phyloP scores from a whole-genome alignment of 352 stramenopile genomes.

The Pythium aphanidermatum region DNA sequence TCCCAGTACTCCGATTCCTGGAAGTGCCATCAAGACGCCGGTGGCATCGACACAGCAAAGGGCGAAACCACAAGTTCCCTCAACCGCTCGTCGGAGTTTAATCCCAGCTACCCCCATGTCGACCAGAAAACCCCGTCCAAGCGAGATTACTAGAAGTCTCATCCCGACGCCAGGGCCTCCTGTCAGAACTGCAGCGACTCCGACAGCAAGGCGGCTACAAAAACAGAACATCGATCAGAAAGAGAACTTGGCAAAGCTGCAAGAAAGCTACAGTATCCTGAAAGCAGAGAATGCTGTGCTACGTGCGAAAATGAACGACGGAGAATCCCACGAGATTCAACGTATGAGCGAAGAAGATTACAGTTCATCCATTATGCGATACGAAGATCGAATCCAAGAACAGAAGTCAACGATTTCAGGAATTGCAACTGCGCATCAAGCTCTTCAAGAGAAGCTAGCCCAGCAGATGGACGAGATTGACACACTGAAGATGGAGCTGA shows the following conservation, averaged over 20 bases:
- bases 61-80: constrained; percentile 1
- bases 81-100: constrained; percentile 15
- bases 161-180: constrained; percentile 5
- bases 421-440: constrained; percentile 14
- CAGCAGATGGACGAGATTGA: constrained; percentile 1
- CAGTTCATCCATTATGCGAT: background rate
- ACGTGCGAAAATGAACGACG: constrained; percentile 12
- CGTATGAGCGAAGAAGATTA: constrained; percentile 24
- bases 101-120: constrained; percentile 27
- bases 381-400: constrained; percentile 14
- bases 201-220: constrained; percentile 1
- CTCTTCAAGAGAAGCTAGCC: background rate
- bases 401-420: constrained; percentile 15
- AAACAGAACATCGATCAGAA: constrained; percentile 2
- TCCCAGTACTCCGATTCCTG: constrained; percentile 5
- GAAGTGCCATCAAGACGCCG: constrained; percentile 9
- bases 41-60: constrained; percentile 4
- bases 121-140: constrained; percentile 12
- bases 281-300: constrained; percentile 25
- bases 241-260: constrained; percentile 15
- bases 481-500: constrained; percentile 1
- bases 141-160: constrained; percentile 13
- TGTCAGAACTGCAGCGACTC: background rate
- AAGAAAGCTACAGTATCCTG: constrained; percentile 15
- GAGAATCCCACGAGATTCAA: constrained; percentile 16